Conservation (phyloP, 2,329 filamentous ascomycete species). For the Phialophora verrucosa region DNA sequence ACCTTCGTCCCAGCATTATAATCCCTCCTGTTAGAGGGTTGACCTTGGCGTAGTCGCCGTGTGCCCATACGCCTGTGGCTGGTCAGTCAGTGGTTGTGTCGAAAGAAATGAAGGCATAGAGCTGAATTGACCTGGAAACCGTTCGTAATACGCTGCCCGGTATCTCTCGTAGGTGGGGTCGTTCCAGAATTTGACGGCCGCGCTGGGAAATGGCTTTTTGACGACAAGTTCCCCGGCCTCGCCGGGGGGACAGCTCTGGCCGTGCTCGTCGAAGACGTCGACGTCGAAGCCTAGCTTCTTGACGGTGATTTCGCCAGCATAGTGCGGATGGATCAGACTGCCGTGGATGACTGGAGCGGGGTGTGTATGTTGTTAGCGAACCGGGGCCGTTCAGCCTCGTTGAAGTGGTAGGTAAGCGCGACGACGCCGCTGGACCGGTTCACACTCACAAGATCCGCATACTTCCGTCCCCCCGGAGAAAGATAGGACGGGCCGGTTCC, state of each 20-base stretch:
- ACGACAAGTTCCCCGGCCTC: slow-evolving; percentile 76
- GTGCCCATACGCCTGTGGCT: slow-evolving; percentile 53
- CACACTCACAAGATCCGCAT: slow-evolving; percentile 36
- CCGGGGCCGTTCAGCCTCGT: too few relatives aligned
- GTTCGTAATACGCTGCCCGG: slow-evolving; percentile 40
- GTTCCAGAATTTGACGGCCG: slow-evolving; percentile 69
- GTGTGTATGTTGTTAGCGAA: too few relatives aligned
- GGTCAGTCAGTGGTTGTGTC: too few relatives aligned
- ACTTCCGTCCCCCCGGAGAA: slow-evolving; percentile 43
- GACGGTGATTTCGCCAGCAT: slow-evolving; percentile 62
- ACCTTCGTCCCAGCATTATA: slow-evolving; percentile 26
- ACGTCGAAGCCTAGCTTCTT: slow-evolving; percentile 54
- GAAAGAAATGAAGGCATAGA: too few relatives aligned
- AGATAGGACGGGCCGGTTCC: slow-evolving; percentile 28
- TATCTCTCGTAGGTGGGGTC: slow-evolving; percentile 61
- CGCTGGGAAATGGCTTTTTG: slow-evolving; percentile 73
- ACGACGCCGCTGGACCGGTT: too few relatives aligned
- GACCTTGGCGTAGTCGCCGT: slow-evolving; percentile 62
- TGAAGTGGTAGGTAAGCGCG: too few relatives aligned
- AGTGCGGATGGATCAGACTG: slow-evolving; percentile 71
- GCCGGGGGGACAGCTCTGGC: slow-evolving; percentile 49
- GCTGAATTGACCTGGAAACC: slow-evolving; percentile 13
- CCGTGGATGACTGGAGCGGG: slow-evolving; percentile 46
- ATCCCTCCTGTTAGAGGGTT: slow-evolving; percentile 23
- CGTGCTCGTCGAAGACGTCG: slow-evolving; percentile 15